Evolutionary conservation across 2,329 filamentous ascomycete species (phyloP).

Genomic region (Hypoxylon sp.): DNA sequence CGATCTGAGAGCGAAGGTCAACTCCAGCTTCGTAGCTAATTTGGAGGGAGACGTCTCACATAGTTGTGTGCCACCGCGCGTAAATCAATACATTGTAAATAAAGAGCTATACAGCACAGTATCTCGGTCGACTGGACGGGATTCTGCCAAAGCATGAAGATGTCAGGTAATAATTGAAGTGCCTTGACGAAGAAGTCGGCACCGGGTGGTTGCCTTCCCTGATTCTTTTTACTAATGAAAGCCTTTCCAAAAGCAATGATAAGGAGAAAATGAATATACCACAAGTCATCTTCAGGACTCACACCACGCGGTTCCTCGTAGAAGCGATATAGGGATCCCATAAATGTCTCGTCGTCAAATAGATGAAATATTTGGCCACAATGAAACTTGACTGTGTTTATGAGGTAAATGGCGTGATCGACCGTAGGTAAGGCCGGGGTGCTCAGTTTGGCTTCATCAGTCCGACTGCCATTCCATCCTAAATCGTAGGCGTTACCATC

Average conservation of each 20-base stretch:
- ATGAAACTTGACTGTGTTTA: constrained; percentile 12
- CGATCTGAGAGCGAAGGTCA: background rate
- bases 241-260: constrained; percentile 11
- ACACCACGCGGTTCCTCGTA: constrained; percentile 1
- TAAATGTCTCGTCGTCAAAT: constrained; percentile 6
- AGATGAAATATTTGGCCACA: constrained; percentile 14
- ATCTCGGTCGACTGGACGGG: constrained; percentile 6
- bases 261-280: constrained; percentile 18
- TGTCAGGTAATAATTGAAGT: background rate
- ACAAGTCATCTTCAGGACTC: background rate
- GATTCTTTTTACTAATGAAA: constrained; percentile 2
- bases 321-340: constrained; percentile 1
- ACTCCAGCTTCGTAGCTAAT: background rate
- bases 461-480: constrained; percentile 6
- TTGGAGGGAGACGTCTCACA: background rate
- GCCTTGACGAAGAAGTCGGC: constrained; percentile 13
- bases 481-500: constrained; percentile 9
- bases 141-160: constrained; percentile 1
- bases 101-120: constrained; percentile 11
- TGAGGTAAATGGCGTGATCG: constrained; percentile 4
- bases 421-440: constrained; percentile 1
- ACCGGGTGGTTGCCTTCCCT: constrained; percentile 2
- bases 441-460: background rate
- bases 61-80: constrained; percentile 1
- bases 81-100: constrained; percentile 10